Evolutionary conservation across 345 rosid genomes (phyloP), one percentile per base, ranked within the genome.

Genomic region (Salix brachista): DNA sequence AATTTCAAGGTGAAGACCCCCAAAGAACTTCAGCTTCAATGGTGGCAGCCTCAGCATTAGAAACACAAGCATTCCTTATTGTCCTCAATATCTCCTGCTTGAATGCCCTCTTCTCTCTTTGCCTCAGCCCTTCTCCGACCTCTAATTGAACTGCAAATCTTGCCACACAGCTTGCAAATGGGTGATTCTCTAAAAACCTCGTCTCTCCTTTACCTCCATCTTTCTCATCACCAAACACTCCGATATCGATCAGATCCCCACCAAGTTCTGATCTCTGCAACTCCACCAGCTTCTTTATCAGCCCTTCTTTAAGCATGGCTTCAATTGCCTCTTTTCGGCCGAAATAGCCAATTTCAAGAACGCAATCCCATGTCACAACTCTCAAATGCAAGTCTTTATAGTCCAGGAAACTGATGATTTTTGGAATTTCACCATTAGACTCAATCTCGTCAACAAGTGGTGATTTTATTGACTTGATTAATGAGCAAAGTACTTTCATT

Each of bases 121-220:
- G 87, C 67, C 96, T 87, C 84, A 91, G 71, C 74, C 93, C 93
- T 72, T 91, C 93, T 8, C 93, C 96, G 6, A 90, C 88, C 81
- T 91, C 96, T 70, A 91, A 71, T 39, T 91, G 96, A 78, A 90
- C 91, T 16, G 90, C 91, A 72, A 91, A 91, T 72, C 88, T 85
- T 21, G 92, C 92, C 69, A 88, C 96, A 28, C 91, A 86, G 78
- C 92, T 87, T 19, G 91, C 92, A 61, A 91, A 90, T 16, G 92
- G 96, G 81, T 77, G 89, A 6, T 68, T 81, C 71, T 87, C 89
- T 73, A 85, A 32, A 28, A 85, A 85, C 68, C 73, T 79, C 67
- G 39, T 84, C 60, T 74, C 76, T 2, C 4, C 44, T 16, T 48
- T 61, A 3, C 32, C 73, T 1, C 75, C 32, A 1, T 70, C 78